Base-by-base conservation (phyloP, 306 rosid genomes). In the Vicia faba region DNA sequence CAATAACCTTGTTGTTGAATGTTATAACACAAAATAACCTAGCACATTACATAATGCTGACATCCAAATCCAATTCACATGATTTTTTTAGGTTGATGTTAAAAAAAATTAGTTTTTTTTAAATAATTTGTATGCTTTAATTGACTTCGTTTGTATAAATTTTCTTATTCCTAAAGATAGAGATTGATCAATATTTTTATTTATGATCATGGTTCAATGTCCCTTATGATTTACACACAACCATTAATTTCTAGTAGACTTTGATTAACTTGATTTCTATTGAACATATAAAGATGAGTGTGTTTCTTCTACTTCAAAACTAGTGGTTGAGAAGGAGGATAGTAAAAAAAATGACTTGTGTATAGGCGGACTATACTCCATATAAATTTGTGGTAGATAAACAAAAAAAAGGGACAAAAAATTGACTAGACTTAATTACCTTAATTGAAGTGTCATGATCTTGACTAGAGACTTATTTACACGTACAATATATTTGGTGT, bases 371-470 rank as follows among this genome's bases (percentile, higher is more conserved):
- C 71, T 60, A 11, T 44, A 45, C 56, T 28, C 56, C 25, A 54
- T 55, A 13, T 5, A 13, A 9, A 8, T 19, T 45, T 68, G 68
- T 53, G 77, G 75, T 64, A 14, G 39, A 74, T 45, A 64, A 49
- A 71, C 38, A 64, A 13, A 12, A 19, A 38, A 15, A 26, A 31
- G 74, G 81, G 77, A 77, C 79, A 53, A 25, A 58, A 77, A 74
- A 68, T 67, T 80, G 87, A 80, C 83, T 54, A 60, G 55, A 58
- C 76, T 31, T 11, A 2, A 40, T 38, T 35, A 60, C 68, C 62
- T 68, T 70, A 68, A 72, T 76, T 81, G 75, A 81, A 77, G 64
- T 79, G 82, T 81, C 86, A 74, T 62, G 60, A 23, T 81, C 75
- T 58, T 67, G 69, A 69, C 73, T 66, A 67, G 57, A 62, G 16